phyloP scores from a whole-genome alignment of 495 filamentous ascomycete species.

The Talaromyces liani region DNA sequence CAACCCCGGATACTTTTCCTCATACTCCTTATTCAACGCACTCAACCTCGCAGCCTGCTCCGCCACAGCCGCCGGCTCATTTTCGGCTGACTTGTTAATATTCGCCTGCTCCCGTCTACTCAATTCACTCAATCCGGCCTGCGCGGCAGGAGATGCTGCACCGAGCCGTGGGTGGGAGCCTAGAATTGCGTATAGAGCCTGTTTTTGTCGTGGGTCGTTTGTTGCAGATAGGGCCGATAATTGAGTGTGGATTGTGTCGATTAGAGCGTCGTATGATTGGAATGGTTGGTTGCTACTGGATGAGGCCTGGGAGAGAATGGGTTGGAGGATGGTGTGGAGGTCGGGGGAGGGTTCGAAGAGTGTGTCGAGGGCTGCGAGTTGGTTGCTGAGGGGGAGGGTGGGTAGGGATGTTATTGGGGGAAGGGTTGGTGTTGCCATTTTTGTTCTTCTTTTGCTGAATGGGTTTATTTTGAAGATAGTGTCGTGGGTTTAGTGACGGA shows the following conservation, averaged over 20 bases:
- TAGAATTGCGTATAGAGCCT: slow-evolving; percentile 61
- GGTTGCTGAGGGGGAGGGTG: slow-evolving; percentile 46
- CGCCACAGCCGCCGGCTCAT: slow-evolving; percentile 41
- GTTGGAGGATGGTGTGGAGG: slow-evolving; percentile 63
- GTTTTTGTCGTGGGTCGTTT: slow-evolving; percentile 40
- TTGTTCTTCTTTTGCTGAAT: background rate
- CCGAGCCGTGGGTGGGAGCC: slow-evolving; percentile 86
- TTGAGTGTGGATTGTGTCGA: slow-evolving; percentile 50
- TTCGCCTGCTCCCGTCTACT: slow-evolving; percentile 75
- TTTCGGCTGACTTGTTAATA: slow-evolving; percentile 31
- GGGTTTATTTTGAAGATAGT: background rate
- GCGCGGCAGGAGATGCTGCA: slow-evolving; percentile 35
- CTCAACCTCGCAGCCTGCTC: slow-evolving; percentile 40
- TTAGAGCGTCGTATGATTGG: slow-evolving; percentile 50
- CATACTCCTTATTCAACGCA: slow-evolving; percentile 72
- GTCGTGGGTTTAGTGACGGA: background rate
- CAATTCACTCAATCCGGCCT: slow-evolving; percentile 63
- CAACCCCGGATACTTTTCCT: slow-evolving; percentile 72
- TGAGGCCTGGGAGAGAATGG: slow-evolving; percentile 44
- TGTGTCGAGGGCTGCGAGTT: slow-evolving; percentile 60
- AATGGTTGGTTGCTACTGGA: slow-evolving; percentile 46
- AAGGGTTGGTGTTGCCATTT: slow-evolving; percentile 23
- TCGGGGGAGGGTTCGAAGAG: slow-evolving; percentile 82
- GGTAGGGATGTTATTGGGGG: slow-evolving; percentile 46
- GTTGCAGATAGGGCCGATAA: slow-evolving; percentile 43